phyloP scores from a whole-genome alignment of 2,329 filamentous ascomycete species.

The Penicillium paneum region DNA sequence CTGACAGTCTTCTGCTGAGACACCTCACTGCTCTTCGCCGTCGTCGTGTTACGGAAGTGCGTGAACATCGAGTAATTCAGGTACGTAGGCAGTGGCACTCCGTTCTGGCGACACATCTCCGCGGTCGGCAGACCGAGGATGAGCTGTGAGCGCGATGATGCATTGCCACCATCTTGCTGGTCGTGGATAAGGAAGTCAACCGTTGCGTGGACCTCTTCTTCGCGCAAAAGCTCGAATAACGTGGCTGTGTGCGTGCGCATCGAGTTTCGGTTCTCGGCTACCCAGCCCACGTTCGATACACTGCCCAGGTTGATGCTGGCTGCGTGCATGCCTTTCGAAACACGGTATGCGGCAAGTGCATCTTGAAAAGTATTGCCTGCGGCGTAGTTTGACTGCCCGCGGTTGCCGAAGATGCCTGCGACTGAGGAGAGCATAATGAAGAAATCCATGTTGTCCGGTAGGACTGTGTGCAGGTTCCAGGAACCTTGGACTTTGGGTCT shows the following conservation, averaged over 20 bases:
- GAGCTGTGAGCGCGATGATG: conserved; percentile 5
- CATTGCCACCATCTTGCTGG: background rate
- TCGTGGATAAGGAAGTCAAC: conserved; percentile 19
- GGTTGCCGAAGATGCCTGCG: conserved; percentile 46
- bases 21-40: background rate
- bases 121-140: conserved; percentile 21
- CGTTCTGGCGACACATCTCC: conserved; percentile 18
- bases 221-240: conserved; percentile 22
- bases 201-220: conserved; percentile 22
- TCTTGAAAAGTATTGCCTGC: conserved; percentile 42
- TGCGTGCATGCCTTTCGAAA: conserved; percentile 15
- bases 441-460: conserved; percentile 39
- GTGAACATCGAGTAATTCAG: conserved; percentile 29
- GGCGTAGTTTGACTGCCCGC: conserved; percentile 46
- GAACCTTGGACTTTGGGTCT: conserved; percentile 42
- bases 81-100: conserved; percentile 20
- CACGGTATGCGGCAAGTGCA: conserved; percentile 32
- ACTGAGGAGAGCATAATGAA: conserved; percentile 45
- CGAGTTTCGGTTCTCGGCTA: conserved; percentile 26
- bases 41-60: conserved; percentile 7
- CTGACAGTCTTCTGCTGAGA: conserved; percentile 8
- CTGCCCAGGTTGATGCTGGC: conserved; percentile 29
- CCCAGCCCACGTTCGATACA: conserved; percentile 35
- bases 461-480: conserved; percentile 34
- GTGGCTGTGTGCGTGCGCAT: conserved; percentile 11